These are phyloP conservation scores for Diaporthe longicolla DNA, from an alignment of 2,329 filamentous ascomycete species.

Conservation along the genomic window DNA sequence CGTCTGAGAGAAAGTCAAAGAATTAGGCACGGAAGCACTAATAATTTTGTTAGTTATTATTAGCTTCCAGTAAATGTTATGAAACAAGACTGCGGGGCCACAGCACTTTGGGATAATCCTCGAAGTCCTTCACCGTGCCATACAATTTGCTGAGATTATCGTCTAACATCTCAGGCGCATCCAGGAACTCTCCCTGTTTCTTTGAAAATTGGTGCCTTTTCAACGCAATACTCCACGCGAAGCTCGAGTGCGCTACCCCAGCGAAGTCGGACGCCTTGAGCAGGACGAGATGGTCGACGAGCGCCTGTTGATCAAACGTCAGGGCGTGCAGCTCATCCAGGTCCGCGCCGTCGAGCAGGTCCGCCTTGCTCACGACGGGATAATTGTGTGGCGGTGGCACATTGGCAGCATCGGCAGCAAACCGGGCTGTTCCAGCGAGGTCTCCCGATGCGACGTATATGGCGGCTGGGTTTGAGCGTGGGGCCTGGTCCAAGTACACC, in stretches of 20 bases:
- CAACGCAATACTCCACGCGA: conserved; percentile 34
- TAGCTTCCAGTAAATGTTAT: too few relatives aligned
- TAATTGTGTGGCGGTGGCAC: conserved; percentile 7
- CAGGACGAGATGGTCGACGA: conserved; percentile 31
- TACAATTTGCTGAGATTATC: conserved; percentile 22
- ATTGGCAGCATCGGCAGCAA: conserved; percentile 8
- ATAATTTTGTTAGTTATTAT: too few relatives aligned
- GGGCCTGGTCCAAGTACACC: conserved; percentile 22
- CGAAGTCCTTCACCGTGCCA: conserved; percentile 30
- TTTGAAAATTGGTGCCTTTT: conserved; percentile 22
- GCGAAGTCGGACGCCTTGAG: conserved; percentile 35
- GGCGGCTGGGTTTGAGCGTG: background rate
- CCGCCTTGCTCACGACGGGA: conserved; percentile 16
- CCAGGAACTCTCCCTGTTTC: background rate
- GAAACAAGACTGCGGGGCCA: conserved; percentile 3
- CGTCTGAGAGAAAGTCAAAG: too few relatives aligned
- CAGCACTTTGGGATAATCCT: conserved; percentile 1
- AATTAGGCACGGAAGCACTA: too few relatives aligned
- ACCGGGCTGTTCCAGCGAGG: background rate
- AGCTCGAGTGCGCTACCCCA: conserved; percentile 35
- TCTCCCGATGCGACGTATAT: conserved; percentile 33
- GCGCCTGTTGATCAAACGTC: conserved; percentile 30
- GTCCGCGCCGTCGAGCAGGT: background rate
- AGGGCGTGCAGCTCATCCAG: conserved; percentile 4
- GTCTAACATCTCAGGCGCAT: conserved; percentile 23